Evolutionary conservation across 1,284 basidiomycete genomes (phyloP).

Genomic region (Puccinia horiana): DNA sequence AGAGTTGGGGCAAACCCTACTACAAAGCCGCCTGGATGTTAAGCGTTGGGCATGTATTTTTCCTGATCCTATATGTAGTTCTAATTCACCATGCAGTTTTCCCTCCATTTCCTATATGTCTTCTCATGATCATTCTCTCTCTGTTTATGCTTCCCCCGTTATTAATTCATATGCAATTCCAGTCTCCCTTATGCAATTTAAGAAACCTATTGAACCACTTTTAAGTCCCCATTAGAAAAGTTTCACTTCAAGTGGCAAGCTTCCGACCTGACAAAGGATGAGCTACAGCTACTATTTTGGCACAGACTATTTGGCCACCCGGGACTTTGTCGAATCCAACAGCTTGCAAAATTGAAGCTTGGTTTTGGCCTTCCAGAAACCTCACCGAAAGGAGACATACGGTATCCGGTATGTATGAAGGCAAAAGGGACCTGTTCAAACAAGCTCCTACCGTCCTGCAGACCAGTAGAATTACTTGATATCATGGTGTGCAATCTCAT

Average conservation of each 20-base stretch:
- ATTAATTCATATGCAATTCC: too few relatives aligned
- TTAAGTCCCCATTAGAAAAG: neutral
- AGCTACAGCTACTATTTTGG: neutral
- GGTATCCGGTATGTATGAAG: neutral
- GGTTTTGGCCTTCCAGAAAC: neutral
- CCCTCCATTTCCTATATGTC: too few relatives aligned
- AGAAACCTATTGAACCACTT: neutral
- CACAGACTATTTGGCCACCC: slow-evolving; percentile 2
- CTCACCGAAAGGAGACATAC: neutral
- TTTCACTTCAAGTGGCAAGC: neutral
- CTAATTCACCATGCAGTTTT: too few relatives aligned
- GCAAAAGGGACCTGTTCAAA: neutral
- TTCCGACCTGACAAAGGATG: neutral
- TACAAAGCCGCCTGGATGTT: too few relatives aligned
- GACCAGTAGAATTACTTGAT: neutral
- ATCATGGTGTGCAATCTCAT: slow-evolving; percentile 16
- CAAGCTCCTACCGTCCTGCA: neutral
- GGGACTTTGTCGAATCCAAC: neutral
- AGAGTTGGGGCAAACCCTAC: too few relatives aligned
- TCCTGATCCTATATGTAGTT: too few relatives aligned
- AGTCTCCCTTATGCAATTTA: too few relatives aligned
- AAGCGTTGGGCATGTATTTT: neutral
- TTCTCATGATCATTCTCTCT: neutral
- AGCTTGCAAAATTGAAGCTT: neutral
- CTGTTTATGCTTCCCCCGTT: neutral